A percentile compares a stretch with the other conserved stretches of the same genome.
Evolutionary conservation across 805 yeast species (phyloP).

Genomic region (Yarrowia sp.): DNA sequence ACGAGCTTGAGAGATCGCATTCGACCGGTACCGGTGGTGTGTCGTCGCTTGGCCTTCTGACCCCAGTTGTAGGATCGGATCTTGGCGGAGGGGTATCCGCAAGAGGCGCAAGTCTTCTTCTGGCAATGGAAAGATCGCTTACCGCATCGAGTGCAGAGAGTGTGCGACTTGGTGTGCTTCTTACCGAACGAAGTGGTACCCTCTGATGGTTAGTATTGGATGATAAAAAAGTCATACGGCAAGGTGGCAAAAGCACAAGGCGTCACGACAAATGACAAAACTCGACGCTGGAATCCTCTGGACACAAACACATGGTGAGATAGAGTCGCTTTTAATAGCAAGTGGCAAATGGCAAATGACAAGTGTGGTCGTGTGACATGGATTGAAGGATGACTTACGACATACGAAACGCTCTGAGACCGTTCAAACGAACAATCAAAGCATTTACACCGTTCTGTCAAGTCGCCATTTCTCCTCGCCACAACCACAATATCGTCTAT

Average conservation of each 20-base stretch:
- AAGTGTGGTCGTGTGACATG: neutral
- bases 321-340: too few species aligned
- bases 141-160: conserved; percentile 96
- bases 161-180: conserved; percentile 99
- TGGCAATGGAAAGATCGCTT: conserved; percentile 98
- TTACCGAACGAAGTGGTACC: conserved; percentile 99
- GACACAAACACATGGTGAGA: too few species aligned
- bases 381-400: too few species aligned
- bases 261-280: too few species aligned
- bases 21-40: conserved; percentile 99
- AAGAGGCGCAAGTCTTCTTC: conserved; percentile 97
- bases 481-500: neutral
- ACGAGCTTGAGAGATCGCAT: conserved; percentile 96
- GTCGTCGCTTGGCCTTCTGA: conserved; percentile 98
- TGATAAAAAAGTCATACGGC: too few species aligned
- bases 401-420: neutral
- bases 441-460: neutral
- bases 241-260: too few species aligned
- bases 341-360: neutral
- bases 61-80: conserved; percentile 96
- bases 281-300: too few species aligned
- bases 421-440: neutral
- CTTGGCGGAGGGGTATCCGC: conserved; percentile 99
- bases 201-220: conserved; percentile 41
- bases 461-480: neutral